phyloP scores from a whole-genome alignment of 179 eudicot genomes.

The Gypsophila paniculata region DNA sequence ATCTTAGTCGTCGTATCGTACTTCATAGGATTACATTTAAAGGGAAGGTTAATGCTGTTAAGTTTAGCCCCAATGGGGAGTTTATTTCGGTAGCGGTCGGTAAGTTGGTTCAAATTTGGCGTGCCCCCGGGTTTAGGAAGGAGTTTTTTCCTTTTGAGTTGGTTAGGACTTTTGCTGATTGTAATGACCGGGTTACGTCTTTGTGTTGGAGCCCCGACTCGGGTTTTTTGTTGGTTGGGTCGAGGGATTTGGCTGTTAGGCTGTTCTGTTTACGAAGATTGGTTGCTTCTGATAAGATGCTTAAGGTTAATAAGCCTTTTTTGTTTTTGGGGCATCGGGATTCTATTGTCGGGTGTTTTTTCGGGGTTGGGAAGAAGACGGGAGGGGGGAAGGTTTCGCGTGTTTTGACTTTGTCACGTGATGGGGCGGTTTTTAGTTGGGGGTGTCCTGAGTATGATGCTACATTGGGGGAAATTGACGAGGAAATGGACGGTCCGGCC shows the following conservation, averaged over 20 bases:
- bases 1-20: slow-evolving; percentile 62
- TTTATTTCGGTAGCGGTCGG: slow-evolving; percentile 72
- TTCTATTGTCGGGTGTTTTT: slow-evolving; percentile 58
- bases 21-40: slow-evolving; percentile 80
- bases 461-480: slow-evolving; percentile 33
- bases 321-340: slow-evolving; percentile 89
- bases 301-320: slow-evolving; percentile 46
- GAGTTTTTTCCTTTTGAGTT: slow-evolving; percentile 81
- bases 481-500: slow-evolving; percentile 44
- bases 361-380: slow-evolving; percentile 62
- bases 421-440: slow-evolving; percentile 82
- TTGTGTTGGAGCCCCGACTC: slow-evolving; percentile 75
- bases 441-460: slow-evolving; percentile 35
- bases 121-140: slow-evolving; percentile 77
- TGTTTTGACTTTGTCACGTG: slow-evolving; percentile 75
- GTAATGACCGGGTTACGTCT: slow-evolving; percentile 64
- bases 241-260: slow-evolving; percentile 82
- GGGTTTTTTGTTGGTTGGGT: slow-evolving; percentile 57
- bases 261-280: slow-evolving; percentile 53
- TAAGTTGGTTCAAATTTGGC: slow-evolving; percentile 78
- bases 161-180: slow-evolving; percentile 70
- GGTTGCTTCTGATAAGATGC: slow-evolving; percentile 4
- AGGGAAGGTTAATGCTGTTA: slow-evolving; percentile 44
- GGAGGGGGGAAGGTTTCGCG: slow-evolving; percentile 35
- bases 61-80: slow-evolving; percentile 69